Evolutionary conservation across 805 yeast species (phyloP), one percentile per base, ranked within the genome.

Genomic region (Kuraishia piskuri): DNA sequence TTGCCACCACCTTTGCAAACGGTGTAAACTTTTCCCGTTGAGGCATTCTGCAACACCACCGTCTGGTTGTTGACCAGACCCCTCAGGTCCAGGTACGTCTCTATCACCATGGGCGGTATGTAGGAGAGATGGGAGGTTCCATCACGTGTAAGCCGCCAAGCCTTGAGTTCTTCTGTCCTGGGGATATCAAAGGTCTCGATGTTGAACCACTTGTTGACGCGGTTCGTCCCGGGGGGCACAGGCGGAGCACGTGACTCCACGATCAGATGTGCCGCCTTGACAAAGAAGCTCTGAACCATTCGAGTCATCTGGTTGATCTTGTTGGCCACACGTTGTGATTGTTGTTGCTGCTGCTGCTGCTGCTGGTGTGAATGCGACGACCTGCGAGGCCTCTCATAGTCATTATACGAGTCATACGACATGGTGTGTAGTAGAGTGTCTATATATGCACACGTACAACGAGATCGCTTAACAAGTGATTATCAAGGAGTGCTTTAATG

Each of bases 91-190:
- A 90, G 71, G 59, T 77, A 87, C 0, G 94, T 84, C 65, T 94
- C 99, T 23, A 94, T 76, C 17, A 94, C 88, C 66, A 94, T 74
- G 1, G 97, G 96, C 1, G 96, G 89, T 17, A 84, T 66, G 14
- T 31, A 31, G 4, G 40, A 31, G 17, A 31, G 17, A n/a, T 31
- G 40, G n/a, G 61, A 55, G 2, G 73, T 56, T 2, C 77, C 55
- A 56, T 79, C 82, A 36, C 57, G 58, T 21, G 57, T 57, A 3
- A 31, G 40, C 53, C 75, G 76, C 96, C 96, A 89, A 2, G 74
- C 69, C 52, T 74, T 70, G 50, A 88, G 68, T 46, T 83, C 88
- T n/a, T 84, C 89, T n/a, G 40, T 31, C 44, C 75, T 73, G 1
- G 61, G 61, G 12, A 66, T 54, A 6, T 67, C 72, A 37, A 60